Evolutionary conservation across 345 rosid genomes (phyloP), one percentile per base, ranked within the genome.

Genomic region (Syzygium aromaticum): DNA sequence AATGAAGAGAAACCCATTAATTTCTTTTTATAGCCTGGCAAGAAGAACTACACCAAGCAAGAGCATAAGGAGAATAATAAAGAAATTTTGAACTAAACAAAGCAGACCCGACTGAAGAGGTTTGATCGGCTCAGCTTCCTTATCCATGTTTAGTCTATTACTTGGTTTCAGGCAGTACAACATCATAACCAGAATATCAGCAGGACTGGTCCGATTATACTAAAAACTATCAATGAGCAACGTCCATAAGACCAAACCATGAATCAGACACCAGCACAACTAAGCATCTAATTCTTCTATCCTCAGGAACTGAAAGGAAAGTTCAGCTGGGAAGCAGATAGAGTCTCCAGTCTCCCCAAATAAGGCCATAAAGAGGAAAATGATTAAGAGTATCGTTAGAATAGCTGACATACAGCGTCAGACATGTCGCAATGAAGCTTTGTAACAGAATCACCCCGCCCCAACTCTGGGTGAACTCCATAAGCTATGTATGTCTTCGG

Each of bases 401-500:
- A 51, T 57, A 59, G 53, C 17, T 16, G n/a, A 87, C 88, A 87
- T 92, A 94, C 95, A 89, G 95, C 95, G 89, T 95, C 96, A 77
- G 96, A 92, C 93, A 93, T 91, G 88, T 93, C 94, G 59, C 93
- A 95, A 25, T 92, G 96, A 88, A 95, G 94, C 92, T 91, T 95
- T n/a, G 95, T 95, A n/a, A 95, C 95, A 61, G 94, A 95, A 84
- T 93, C 96, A 56, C 97, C 96, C 67, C 94, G 93, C 12, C 92
- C 96, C 91, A 95, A 90, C 90, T 92, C 96, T 85, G 90, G 87
- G 56, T 86, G 84, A 87, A 92, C 87, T 86, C 96, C 96, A 88
- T 93, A 92, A 63, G 94, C 95, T 87, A 95, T 92, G 86, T 90
- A 92, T 33, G 93, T 86, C 90, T 95, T 93, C 6, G 96, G 94